phyloP scores from a whole-genome alignment of 2,329 filamentous ascomycete species.

The Cladosporium sphaerospermum region DNA sequence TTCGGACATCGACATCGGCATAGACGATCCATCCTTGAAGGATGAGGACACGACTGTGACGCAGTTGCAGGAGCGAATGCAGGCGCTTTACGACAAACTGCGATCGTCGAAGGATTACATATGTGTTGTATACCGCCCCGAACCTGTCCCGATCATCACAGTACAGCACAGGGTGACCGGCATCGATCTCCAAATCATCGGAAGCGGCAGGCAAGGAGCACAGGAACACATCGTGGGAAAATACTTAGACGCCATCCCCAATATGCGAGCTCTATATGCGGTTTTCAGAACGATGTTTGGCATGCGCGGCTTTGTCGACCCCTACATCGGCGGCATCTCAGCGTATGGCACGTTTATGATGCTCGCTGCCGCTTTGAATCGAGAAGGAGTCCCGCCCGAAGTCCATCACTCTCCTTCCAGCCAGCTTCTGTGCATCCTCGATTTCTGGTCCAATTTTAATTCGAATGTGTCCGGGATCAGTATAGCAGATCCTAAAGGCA shows the following conservation, averaged over 20 bases:
- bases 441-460: not conserved
- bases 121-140: conserved; percentile 20
- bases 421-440: conserved; percentile 46
- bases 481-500: too few relatives aligned
- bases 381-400: conserved; percentile 3
- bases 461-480: not conserved
- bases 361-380: conserved; percentile 48
- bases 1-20: conserved; percentile 50
- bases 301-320: conserved; percentile 44
- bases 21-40: conserved; percentile 25
- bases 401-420: conserved; percentile 27
- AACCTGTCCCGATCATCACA: conserved; percentile 37
- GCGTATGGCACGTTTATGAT: conserved; percentile 53
- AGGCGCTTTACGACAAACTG: conserved; percentile 4
- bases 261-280: conserved; percentile 45
- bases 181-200: conserved; percentile 48
- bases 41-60: conserved; percentile 16
- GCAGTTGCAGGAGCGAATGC: conserved; percentile 3
- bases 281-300: conserved; percentile 47
- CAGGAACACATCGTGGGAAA: conserved; percentile 39
- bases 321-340: conserved; percentile 44
- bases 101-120: conserved; percentile 13
- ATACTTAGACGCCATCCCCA: conserved; percentile 45
- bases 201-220: conserved; percentile 34
- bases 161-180: conserved; percentile 43